phyloP scores from a whole-genome alignment of 73 alveolate genomes.

The Tetrahymena thermophila region DNA sequence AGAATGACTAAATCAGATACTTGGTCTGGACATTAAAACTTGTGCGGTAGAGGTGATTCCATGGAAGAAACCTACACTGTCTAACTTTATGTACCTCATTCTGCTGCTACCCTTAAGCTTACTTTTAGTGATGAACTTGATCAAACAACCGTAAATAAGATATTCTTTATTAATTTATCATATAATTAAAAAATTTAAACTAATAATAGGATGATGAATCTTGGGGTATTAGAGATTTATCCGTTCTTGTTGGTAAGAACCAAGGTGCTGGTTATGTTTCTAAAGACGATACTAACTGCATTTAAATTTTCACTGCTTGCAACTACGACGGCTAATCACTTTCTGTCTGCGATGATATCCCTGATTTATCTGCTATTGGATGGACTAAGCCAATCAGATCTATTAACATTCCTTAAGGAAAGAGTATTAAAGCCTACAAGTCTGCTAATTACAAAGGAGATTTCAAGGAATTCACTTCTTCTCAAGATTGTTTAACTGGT shows the following conservation, averaged over 20 bases:
- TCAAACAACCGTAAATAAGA: not conserved
- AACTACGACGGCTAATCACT: constrained; percentile 23
- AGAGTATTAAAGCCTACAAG: not conserved
- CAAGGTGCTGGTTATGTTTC: not conserved
- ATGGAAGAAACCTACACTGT: not conserved
- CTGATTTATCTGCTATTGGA: constrained; percentile 27
- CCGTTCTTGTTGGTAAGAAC: not conserved
- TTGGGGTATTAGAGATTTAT: not conserved
- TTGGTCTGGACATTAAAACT: not conserved
- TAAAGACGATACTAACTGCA: constrained; percentile 13
- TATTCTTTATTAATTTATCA: not conserved
- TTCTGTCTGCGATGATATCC: constrained; percentile 21
- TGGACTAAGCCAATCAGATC: constrained; percentile 41
- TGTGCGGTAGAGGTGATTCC: not conserved
- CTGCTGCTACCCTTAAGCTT: not conserved
- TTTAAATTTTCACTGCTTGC: constrained; percentile 5
- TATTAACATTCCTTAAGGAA: constrained; percentile 9
- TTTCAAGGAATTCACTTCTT: not conserved
- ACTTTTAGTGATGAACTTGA: not conserved
- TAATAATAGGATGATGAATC: not conserved
- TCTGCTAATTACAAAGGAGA: not conserved
- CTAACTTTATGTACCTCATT: not conserved
- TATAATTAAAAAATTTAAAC: not conserved
- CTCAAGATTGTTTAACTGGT: not conserved
- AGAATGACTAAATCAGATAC: not conserved